phyloP scores from a whole-genome alignment of 2,329 filamentous ascomycete genomes.

The Exophiala calicioides region DNA sequence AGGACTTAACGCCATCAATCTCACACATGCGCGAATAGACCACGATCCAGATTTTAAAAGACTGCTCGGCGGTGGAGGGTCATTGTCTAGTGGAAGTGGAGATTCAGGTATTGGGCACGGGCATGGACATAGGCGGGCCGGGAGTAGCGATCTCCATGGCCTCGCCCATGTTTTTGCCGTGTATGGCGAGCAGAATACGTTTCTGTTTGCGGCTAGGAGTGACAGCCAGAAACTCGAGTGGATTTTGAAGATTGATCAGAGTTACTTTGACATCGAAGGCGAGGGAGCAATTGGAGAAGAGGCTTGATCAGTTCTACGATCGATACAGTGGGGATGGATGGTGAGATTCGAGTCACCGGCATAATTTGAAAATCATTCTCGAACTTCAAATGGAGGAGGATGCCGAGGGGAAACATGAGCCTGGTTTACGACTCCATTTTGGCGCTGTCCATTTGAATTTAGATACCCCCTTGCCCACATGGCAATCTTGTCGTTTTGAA shows the following conservation, averaged over 20 bases:
- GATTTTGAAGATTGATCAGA: conserved; percentile 93
- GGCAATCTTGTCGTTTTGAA: too few species aligned
- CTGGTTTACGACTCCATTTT: too few species aligned
- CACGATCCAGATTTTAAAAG: conserved; percentile 84
- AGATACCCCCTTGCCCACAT: too few species aligned
- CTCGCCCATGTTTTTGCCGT: conserved; percentile 83
- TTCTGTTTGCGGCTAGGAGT: conserved; percentile 85
- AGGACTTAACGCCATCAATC: conserved; percentile 83
- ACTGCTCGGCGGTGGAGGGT: conserved; percentile 60
- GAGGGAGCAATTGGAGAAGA: too few species aligned
- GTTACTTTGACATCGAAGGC: conserved; percentile 52
- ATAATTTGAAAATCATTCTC: too few species aligned
- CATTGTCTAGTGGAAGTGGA: conserved; percentile 11
- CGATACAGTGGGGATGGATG: neutral
- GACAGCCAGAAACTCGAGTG: conserved; percentile 95
- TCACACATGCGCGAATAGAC: conserved; percentile 88
- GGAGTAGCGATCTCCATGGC: conserved; percentile 39
- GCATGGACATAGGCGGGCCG: conserved; percentile 26
- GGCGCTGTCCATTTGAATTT: too few species aligned
- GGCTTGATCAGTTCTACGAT: conserved; percentile 4
- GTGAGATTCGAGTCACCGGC: too few species aligned
- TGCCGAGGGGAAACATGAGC: too few species aligned
- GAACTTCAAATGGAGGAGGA: too few species aligned
- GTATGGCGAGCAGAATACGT: conserved; percentile 92
- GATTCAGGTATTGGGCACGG: conserved; percentile 32